These are phyloP conservation scores for Paspalum notatum DNA, from an alignment of 176 grass and related monocot genomes.

Conservation along the genomic window DNA sequence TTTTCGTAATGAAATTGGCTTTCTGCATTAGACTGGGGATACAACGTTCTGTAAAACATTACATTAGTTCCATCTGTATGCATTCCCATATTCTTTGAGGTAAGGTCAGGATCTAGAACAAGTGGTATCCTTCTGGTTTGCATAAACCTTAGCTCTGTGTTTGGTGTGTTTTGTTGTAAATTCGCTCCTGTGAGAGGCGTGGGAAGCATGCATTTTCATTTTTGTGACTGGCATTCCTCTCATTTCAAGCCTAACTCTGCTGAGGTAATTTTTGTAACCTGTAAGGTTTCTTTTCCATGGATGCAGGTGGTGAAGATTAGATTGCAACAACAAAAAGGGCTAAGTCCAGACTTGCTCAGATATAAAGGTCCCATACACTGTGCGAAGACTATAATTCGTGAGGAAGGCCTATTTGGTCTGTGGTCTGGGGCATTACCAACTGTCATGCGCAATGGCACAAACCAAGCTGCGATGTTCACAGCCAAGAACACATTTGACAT, in stretches of 20 bases:
- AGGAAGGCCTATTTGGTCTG: conserved; percentile 79
- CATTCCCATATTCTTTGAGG: not conserved
- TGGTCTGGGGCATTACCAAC: conserved; percentile 92
- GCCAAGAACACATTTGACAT: conserved; percentile 91
- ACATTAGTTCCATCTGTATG: not conserved
- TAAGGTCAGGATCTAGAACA: not conserved
- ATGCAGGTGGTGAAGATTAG: conserved; percentile 90
- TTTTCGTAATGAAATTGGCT: not conserved
- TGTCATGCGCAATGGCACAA: conserved; percentile 95
- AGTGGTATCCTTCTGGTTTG: not conserved
- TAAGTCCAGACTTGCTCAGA: conserved; percentile 70
- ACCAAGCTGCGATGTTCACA: conserved; percentile 97
- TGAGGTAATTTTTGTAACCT: not conserved
- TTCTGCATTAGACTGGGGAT: not conserved
- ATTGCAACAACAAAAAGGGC: conserved; percentile 88
- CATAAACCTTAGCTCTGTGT: not conserved
- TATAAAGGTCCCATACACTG: conserved; percentile 94
- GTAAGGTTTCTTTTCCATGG: conserved; percentile 15
- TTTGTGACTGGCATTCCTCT: conserved; percentile 9
- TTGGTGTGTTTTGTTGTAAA: not conserved
- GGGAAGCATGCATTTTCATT: not conserved
- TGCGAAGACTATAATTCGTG: conserved; percentile 69
- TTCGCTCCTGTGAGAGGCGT: not conserved
- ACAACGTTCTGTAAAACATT: not conserved
- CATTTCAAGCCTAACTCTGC: not conserved